phyloP scores from a whole-genome alignment of 169 alveolate species.

The Eimeria falciformis region DNA sequence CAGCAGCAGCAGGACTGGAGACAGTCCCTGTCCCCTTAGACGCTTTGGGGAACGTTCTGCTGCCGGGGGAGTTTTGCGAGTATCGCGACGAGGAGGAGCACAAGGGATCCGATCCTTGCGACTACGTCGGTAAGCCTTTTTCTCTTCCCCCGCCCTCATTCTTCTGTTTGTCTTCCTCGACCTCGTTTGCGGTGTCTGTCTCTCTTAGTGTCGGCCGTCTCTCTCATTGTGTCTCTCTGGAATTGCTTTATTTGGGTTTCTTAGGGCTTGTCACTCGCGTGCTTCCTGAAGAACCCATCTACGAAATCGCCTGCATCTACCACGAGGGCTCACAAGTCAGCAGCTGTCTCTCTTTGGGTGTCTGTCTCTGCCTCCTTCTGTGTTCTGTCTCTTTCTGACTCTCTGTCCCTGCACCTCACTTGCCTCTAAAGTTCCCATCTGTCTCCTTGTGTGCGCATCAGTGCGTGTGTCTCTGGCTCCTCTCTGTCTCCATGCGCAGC shows the following conservation, averaged over 20 bases:
- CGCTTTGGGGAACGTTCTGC: slow-evolving; percentile 54
- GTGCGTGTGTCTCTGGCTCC: no score
- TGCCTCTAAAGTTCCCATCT: no score
- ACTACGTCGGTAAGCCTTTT: slow-evolving; percentile 63
- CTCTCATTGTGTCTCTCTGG: neutral
- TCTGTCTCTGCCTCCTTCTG: neutral
- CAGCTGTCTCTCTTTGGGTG: neutral
- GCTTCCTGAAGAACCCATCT: slow-evolving; percentile 32
- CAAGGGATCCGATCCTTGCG: slow-evolving; percentile 71
- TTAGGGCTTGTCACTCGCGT: slow-evolving; percentile 47
- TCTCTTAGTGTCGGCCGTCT: neutral
- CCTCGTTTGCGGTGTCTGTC: neutral
- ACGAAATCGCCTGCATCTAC: slow-evolving; percentile 43
- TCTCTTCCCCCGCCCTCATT: no score
- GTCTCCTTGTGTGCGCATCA: no score
- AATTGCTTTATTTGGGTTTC: neutral
- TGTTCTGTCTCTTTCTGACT: neutral
- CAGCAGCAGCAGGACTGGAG: slow-evolving; percentile 9
- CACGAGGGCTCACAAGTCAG: slow-evolving; percentile 27
- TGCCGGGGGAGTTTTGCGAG: slow-evolving; percentile 76
- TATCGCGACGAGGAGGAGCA: slow-evolving; percentile 71
- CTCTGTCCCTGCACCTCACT: no score
- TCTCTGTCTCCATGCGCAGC: no score
- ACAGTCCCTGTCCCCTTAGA: slow-evolving; percentile 16
- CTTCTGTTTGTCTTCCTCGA: neutral